Evolutionary conservation across 345 rosid genomes (phyloP), one percentile per base, ranked within the genome.

Genomic region (Gossypium raimondii): DNA sequence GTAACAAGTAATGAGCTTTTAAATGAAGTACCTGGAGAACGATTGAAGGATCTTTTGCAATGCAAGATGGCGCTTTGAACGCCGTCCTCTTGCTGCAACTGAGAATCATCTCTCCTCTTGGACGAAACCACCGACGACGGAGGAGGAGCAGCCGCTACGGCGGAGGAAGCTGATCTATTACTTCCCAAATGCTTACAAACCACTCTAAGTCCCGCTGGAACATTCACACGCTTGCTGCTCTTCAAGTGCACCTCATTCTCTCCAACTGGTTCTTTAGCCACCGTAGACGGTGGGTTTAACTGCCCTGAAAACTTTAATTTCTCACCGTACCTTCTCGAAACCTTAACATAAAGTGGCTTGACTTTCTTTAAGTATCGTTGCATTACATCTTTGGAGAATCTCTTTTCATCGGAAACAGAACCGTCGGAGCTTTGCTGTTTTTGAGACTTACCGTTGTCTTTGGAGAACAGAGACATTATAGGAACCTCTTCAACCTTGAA

Each of bases 41-140:
- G 90, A 79, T 93, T 91, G 76, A 96, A 89, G 27, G 98, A 96
- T 84, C 89, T 85, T 78, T 96, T 96, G 89, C 99, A 96, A 76
- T 96, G 99, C 70, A 96, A 82, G 61, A 96, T 96, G 64, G 99
- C 99, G 76, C 97, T 85, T 78, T 92, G 99, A 64, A 96, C 93
- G 51, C 97, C 93, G 74, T 96, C 99, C 77, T 93, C 88, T 50
- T 92, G 97, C 84, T 92, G 95, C 70, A 92, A 78, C 81, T 93
- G 87, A 22, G 99, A 93, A 84, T 93, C 98, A 29, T 96, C 99
- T 22, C 97, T 86, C 87, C 96, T 84, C 56, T 83, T 79, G 2
- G 97, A 85, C 64, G 66, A 75, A 38, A 73, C 75, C 27, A 73
- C 4, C 13, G 75, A 63, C 11, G 86, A 75, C 38, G 86, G 84